Percentiles rank a stretch among this genome's conserved stretches.
Evolutionary conservation across 2,329 filamentous ascomycete species (phyloP).

Genomic region (Ceratocystiopsis sp.): DNA sequence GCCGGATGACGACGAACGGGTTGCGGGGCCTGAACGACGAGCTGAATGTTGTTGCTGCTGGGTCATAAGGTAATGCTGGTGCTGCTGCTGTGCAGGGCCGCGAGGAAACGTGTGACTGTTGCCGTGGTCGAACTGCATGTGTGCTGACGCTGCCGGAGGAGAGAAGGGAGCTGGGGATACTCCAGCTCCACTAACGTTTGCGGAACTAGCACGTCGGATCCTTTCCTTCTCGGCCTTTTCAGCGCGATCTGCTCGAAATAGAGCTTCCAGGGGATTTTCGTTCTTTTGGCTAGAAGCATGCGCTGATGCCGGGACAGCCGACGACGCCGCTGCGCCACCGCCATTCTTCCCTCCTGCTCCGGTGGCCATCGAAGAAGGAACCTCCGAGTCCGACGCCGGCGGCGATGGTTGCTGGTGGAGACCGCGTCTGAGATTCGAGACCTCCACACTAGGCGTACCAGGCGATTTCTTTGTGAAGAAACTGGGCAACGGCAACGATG

Average conservation of each 20-base stretch:
- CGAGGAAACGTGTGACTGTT: conserved; percentile 3
- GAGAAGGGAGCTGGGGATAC: too few relatives aligned
- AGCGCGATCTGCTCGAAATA: conserved; percentile 75
- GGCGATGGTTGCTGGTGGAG: conserved; percentile 29
- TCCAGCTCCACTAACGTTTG: conserved; percentile 13
- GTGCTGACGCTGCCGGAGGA: too few relatives aligned
- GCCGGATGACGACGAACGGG: conserved; percentile 29
- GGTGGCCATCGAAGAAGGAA: conserved; percentile 25
- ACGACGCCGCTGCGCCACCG: too few relatives aligned
- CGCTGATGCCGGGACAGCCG: too few relatives aligned
- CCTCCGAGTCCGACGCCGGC: conserved; percentile 34
- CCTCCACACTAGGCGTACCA: conserved; percentile 38
- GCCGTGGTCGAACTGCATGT: conserved; percentile 7
- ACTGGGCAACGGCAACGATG: conserved; percentile 75
- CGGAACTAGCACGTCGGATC: conserved; percentile 34
- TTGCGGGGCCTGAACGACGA: conserved; percentile 22
- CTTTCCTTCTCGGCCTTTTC: conserved; percentile 61
- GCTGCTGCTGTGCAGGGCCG: conserved; percentile 1
- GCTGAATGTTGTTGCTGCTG: conserved; percentile 7
- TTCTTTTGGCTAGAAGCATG: too few relatives aligned
- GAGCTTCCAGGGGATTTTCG: conserved; percentile 53
- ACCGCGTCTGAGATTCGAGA: not conserved
- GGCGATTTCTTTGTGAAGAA: conserved; percentile 57
- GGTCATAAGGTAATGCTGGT: not conserved
- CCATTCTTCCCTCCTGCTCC: not conserved